Evolutionary conservation across 495 filamentous ascomycete genomes (phyloP), one percentile per base, ranked within the genome.

Genomic region (Aspergillus olivimuriae): DNA sequence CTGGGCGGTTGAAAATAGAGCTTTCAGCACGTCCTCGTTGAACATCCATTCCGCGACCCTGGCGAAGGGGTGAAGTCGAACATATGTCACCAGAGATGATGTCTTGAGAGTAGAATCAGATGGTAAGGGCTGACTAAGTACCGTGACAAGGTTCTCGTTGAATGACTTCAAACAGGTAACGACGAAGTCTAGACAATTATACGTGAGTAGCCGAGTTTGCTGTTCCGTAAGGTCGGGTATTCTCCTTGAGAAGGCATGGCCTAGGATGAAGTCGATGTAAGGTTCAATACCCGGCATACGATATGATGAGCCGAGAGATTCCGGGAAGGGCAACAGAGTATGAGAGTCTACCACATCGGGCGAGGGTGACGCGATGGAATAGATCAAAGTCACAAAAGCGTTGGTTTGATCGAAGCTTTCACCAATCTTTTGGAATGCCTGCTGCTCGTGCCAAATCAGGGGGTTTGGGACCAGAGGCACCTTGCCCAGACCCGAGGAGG

Each of bases 31-130:
- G 48, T 86, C 87, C 50, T 92, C 87, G 52, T 94, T 95, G 58
- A 94, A 95, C 60, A 97, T 74, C 87, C 94, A 97, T 60, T 97
- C 94, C 80, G 95, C 92, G 17, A 89, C 86, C 28, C 92, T 79
- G 15, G 85, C 80, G 52, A 95, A 96, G 7, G 92, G 89, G 65
- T 99, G 92, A 18, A 95, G 73, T 4, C 81, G 77, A 43, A 88
- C 76, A 52, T 99, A 99, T 12, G 72, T 72, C 35, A 78, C 72
- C 19, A 97, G 63, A 15, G 81, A 83, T 2, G 81, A 82, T 22
- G 84, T 69, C 33, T 78, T 73, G 46, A 91, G 82, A 4, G 81
- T 78, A 12, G 73, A 53, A 61, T 96, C 90, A 4, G 94, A 78
- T 18, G 75, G 59, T 41, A 77, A 82, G 2, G 86, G 81, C 46